Percentiles rank a stretch among this genome's conserved stretches.
These are phyloP conservation scores for Fraxinus quadrangulata DNA, from an alignment of 257 asterid genomes.

Conservation along the genomic window DNA sequence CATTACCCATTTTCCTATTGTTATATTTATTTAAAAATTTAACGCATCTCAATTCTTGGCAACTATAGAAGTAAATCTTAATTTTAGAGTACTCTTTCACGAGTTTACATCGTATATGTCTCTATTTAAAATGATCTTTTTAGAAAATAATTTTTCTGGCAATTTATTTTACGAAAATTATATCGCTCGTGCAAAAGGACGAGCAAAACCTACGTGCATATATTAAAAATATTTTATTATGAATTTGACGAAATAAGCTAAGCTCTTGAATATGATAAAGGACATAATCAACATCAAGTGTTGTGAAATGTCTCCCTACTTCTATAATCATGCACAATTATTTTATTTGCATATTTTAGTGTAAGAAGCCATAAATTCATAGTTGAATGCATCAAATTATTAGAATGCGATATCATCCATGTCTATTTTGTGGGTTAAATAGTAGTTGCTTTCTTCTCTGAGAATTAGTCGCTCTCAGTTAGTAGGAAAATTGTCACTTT, in stretches of 20 bases:
- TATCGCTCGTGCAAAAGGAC: not conserved
- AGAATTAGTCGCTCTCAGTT: not conserved
- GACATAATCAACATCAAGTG: slow-evolving; percentile 19
- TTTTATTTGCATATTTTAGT: not conserved
- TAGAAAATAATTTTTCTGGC: not conserved
- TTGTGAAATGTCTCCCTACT: slow-evolving; percentile 24
- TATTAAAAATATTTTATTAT: not conserved
- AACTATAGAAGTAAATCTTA: no score
- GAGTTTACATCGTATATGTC: no score
- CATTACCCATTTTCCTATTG: not conserved
- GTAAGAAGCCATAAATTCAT: not conserved
- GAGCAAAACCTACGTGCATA: not conserved
- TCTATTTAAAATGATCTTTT: not conserved
- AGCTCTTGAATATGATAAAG: not conserved
- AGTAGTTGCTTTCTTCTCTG: not conserved
- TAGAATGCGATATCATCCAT: not conserved
- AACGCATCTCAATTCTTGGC: no score
- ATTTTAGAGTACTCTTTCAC: no score
- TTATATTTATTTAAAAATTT: not conserved
- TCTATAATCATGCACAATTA: slow-evolving; percentile 15
- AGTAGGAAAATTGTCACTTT: not conserved
- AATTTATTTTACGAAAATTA: not conserved
- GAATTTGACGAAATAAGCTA: not conserved
- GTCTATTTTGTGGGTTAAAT: not conserved
- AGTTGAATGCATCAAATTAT: not conserved